Evolutionary conservation across 225 moss, liverwort and hornwort species (phyloP).

Genomic region (Physcomitrium patens): DNA sequence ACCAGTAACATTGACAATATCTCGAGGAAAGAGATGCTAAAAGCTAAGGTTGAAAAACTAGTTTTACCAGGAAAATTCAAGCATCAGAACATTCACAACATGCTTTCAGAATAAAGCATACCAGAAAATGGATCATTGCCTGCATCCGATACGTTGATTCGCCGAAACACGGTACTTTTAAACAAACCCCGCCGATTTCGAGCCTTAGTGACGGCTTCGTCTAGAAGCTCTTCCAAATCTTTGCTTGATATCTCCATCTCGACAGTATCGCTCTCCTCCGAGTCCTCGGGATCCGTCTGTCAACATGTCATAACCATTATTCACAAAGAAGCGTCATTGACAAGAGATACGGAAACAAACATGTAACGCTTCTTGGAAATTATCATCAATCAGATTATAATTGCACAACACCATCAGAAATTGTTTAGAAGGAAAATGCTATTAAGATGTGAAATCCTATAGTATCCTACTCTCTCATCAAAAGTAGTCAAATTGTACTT

Average conservation of each 20-base stretch:
- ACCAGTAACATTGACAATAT: background rate
- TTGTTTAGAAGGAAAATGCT: slow-evolving; percentile 11
- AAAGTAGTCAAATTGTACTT: slow-evolving; percentile 19
- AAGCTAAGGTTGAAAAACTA: background rate
- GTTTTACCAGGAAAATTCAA: background rate
- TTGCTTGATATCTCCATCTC: slow-evolving; percentile 48
- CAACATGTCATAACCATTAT: slow-evolving; percentile 6
- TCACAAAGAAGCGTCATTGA: slow-evolving; percentile 17
- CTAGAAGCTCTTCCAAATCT: slow-evolving; percentile 90
- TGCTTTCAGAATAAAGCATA: slow-evolving; percentile 31
- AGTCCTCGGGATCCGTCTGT: slow-evolving; percentile 36
- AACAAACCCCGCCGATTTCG: slow-evolving; percentile 83
- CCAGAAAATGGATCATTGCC: slow-evolving; percentile 86
- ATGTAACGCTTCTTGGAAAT: slow-evolving; percentile 4
- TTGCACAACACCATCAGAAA: slow-evolving; percentile 6
- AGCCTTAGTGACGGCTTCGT: slow-evolving; percentile 83
- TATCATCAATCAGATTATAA: background rate
- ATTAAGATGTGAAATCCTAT: background rate
- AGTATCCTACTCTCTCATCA: background rate
- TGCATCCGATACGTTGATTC: slow-evolving; percentile 71
- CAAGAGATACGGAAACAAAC: background rate
- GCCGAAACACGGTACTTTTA: slow-evolving; percentile 77
- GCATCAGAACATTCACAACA: background rate
- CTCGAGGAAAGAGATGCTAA: background rate
- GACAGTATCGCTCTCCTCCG: slow-evolving; percentile 40